These are phyloP conservation scores for Gossypium australe DNA, from an alignment of 345 rosid species.

Conservation along the genomic window DNA sequence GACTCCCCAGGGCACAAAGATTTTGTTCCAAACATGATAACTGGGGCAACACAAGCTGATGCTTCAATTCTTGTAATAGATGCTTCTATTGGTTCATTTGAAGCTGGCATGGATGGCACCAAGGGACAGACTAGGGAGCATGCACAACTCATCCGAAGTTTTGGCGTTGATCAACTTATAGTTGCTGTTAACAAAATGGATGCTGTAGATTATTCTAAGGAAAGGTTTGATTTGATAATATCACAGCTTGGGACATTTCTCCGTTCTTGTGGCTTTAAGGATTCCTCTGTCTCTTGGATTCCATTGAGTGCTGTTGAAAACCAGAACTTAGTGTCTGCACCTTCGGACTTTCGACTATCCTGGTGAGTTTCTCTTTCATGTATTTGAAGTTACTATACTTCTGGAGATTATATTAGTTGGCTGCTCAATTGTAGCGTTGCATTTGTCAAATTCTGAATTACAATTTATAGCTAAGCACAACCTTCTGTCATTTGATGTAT, in stretches of 20 bases:
- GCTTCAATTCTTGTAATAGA: conserved; percentile 89
- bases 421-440: neutral
- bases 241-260: conserved; percentile 65
- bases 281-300: conserved; percentile 63
- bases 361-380: conserved; percentile 44
- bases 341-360: conserved; percentile 62
- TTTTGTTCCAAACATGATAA: conserved; percentile 97
- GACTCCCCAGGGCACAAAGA: conserved; percentile 99
- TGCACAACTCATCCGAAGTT: conserved; percentile 82
- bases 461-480: neutral
- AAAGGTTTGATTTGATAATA: conserved; percentile 69
- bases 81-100: conserved; percentile 86
- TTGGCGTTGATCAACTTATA: conserved; percentile 89
- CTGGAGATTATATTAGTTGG: neutral
- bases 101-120: conserved; percentile 70
- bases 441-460: neutral
- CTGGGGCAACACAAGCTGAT: conserved; percentile 96
- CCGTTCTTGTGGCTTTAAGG: conserved; percentile 64
- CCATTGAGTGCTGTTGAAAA: conserved; percentile 87
- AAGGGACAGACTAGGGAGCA: conserved; percentile 94
- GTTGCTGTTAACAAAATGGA: conserved; percentile 94
- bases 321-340: conserved; percentile 73
- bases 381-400: neutral
- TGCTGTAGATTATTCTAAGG: conserved; percentile 61
- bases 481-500: neutral